These are phyloP conservation scores for Calonectria crousiana DNA, from an alignment of 2,329 filamentous ascomycete species.

Conservation along the genomic window DNA sequence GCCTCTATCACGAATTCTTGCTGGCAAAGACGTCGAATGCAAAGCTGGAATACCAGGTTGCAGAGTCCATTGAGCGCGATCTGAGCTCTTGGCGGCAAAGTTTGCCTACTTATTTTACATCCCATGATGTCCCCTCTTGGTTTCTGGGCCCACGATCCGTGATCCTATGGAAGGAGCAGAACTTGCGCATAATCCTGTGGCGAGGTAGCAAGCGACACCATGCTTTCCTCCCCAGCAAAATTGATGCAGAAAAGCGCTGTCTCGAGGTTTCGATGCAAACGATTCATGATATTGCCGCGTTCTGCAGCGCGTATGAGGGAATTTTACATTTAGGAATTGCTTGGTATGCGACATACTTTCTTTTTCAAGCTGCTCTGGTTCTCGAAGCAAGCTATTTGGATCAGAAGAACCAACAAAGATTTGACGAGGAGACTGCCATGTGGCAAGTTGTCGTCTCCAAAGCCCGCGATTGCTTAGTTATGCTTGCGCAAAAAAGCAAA, in stretches of 20 bases:
- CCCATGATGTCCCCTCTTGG: slow-evolving; percentile 46
- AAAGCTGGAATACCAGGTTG: slow-evolving; percentile 51
- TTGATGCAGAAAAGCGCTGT: slow-evolving; percentile 49
- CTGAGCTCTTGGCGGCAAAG: slow-evolving; percentile 49
- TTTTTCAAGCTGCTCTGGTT: slow-evolving; percentile 58
- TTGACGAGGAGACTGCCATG: slow-evolving; percentile 9
- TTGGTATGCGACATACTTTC: slow-evolving; percentile 59
- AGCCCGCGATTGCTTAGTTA: slow-evolving; percentile 15
- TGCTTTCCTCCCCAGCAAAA: slow-evolving; percentile 40
- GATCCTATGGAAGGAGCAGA: slow-evolving; percentile 56
- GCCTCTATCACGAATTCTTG: slow-evolving; percentile 56
- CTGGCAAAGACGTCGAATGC: slow-evolving; percentile 49
- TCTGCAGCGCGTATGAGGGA: slow-evolving; percentile 46
- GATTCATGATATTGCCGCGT: slow-evolving; percentile 51
- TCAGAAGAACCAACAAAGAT: slow-evolving; percentile 19
- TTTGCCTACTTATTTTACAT: slow-evolving; percentile 51
- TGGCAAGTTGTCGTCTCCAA: slow-evolving; percentile 20
- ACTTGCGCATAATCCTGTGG: slow-evolving; percentile 58
- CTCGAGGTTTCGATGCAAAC: slow-evolving; percentile 52
- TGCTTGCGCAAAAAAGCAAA: slow-evolving; percentile 19
- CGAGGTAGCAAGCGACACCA: slow-evolving; percentile 51
- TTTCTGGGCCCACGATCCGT: slow-evolving; percentile 53
- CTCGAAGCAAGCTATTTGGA: slow-evolving; percentile 41
- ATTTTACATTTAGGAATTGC: slow-evolving; percentile 49
- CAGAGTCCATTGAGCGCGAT: slow-evolving; percentile 53